Evolutionary conservation across 331 rosid species (phyloP).

Genomic region (Rosa hybrid): DNA sequence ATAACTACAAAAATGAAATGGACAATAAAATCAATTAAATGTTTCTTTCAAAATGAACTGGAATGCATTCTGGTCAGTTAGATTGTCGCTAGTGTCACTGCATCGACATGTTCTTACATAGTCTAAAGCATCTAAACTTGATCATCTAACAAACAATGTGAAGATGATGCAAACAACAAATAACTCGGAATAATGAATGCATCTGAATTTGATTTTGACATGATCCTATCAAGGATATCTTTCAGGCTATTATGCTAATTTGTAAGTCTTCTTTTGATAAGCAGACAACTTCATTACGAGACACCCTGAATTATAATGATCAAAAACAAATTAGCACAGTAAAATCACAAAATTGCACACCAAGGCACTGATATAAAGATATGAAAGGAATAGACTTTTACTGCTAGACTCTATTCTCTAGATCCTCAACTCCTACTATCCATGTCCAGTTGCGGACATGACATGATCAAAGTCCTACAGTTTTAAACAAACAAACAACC

Average conservation of each 20-base stretch:
- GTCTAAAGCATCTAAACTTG: background rate
- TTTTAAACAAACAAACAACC: background rate
- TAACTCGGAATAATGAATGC: background rate
- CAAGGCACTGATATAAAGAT: background rate
- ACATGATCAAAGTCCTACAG: background rate
- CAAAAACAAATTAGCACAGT: background rate
- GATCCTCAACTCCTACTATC: background rate
- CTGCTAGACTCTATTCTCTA: background rate
- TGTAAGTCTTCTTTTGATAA: background rate
- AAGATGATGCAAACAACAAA: background rate
- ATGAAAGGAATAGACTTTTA: background rate
- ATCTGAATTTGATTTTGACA: background rate
- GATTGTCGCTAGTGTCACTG: background rate
- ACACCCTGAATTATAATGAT: background rate
- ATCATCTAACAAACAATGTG: background rate
- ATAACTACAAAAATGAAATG: constrained; percentile 36
- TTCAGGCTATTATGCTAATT: background rate
- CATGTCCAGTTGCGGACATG: background rate
- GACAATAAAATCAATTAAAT: background rate
- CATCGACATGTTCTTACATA: background rate
- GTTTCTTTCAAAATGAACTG: background rate
- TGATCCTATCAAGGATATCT: background rate
- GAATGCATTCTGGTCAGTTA: background rate
- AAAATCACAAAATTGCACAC: background rate
- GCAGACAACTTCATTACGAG: background rate